Base-by-base conservation (phyloP, 257 asterid species). In the Henckelia pumila region DNA sequence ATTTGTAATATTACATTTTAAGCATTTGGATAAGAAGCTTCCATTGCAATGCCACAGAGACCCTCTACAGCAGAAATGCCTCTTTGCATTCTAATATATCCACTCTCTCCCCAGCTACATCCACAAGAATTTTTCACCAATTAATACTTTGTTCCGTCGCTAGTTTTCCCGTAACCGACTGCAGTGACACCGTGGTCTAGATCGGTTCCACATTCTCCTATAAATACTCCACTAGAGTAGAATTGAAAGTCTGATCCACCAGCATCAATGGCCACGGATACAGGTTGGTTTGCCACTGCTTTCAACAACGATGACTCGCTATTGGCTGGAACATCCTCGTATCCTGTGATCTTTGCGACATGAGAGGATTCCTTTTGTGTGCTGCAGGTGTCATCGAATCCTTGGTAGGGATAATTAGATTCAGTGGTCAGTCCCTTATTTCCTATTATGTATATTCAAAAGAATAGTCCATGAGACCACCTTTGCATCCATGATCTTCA, bases 161-260 rank as follows among this genome's bases (percentile, higher is more conserved):
- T 63, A 23, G 73, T 44, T 17, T 65, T 32, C 1, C 81, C 81
- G 8, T 72, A 81, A 2, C 81, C 86, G 10, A 75, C 83, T 1
- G 74, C 81, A n/a, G 86, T 68, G 14, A 82, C 84, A 57, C 78
- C 84, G 5, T 79, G 84, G 62, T 82, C 77, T 6, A 76, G 66
- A 0, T 58, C 58, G 5, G 84, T 79, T 21, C 84, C 87, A 50
- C 84, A 76, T 9, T 66, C 20, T 56, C 84, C 86, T 0, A 78
- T 71, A 40, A 78, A 82, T 11, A 78, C 74, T 6, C 84, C 82
- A 13, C 78, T 66, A 0, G 71, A 56, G 63, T 82, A 76, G 78
- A 76, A 76, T 37, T 76, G 79, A 22, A 77, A 70, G 26, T 74
- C 80, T 5, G 68, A 28, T 2, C 78, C 78, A 56, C 78, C 7